Base-by-base conservation (phyloP, 2,329 filamentous ascomycete genomes). In the Zasmidium citrigriseum region DNA sequence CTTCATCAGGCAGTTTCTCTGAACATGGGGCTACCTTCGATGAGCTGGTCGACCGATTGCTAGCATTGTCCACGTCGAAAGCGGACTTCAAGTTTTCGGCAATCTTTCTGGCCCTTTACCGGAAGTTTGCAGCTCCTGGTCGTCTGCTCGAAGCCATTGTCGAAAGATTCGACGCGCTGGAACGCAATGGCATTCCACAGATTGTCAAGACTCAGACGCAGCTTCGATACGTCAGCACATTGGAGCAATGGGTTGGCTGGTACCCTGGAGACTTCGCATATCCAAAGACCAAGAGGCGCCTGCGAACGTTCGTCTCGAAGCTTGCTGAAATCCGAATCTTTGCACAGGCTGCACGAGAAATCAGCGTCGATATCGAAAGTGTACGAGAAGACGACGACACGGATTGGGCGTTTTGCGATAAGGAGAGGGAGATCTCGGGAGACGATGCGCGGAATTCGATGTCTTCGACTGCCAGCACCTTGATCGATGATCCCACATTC, bases 181-280 rank as follows among this genome's bases (percentile, higher is more conserved):
- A 86, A 67, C 84, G 86, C 46, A 87, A 89, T 60, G 86, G 84
- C 64, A 80, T 82, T 10, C 82, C 86, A 63, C 88, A 90, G 62
- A 83, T 97, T 46, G 87, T 87, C 54, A 91, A 89, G 67, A 93
- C 89, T 44, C 87, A 89, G 7, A 86, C 88, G 4, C 93, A 97
- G 72, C 82, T 96, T 55, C 86, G 93, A 52, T 89, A 93, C 61
- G 87, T 96, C 41, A 88, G 90, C 65, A 86, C 95, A 5, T 79
- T 98, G 58, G 90, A 91, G 4, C 90, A 90, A 72, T 99, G 95
- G 95, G 88, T 96, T 1, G 87, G 88, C 16, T 80, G 88, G 46
- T 98, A 98, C 73, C 93, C 95, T 0, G 93, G 92, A 16, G 95
- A 99, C 74, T 96, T 98, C 79, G 92, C 92, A 1, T 87, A 89